Base-by-base conservation (phyloP, 257 asterid species). In the Cordia subcordata region DNA sequence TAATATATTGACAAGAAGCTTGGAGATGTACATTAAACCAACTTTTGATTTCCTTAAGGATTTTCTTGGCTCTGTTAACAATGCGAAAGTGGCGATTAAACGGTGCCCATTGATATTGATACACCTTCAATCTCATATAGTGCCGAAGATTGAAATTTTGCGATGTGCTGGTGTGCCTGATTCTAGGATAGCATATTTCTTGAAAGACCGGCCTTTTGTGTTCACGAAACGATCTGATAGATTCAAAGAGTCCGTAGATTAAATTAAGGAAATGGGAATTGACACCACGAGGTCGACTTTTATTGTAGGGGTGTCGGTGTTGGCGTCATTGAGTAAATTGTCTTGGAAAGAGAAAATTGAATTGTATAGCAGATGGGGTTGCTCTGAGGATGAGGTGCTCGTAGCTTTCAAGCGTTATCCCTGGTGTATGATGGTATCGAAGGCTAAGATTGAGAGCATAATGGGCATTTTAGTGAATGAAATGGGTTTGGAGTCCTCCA, bases 391-490 rank as follows among this genome's bases (percentile, higher is more conserved):
- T 22, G 62, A 68, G 35, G 63, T 73, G 35, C 6, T 63, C 8
- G 11, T 37, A 13, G 63, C 66, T 14, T 73, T 68, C 52, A 35
- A 49, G 58, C 63, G 32, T 51, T 23, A 39, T 22, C 79, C 79
- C 10, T 40, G 49, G 53, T 58, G 58, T 40, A 73, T 73, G 74
- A 58, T 46, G 65, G 8, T 46, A 32, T 73, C 75, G 1, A 53
- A 56, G 64, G 55, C 46, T 42, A 73, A 68, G 58, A 60, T 73
- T 47, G 55, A 33, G 39, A 53, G 44, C 44, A 23, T 66, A 3
- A 55, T 68, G 74, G 71, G 60, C 55, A 57, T 68, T 58, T 39
- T 73, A 16, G 52, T 73, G 4, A 68, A 59, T n/a, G 45, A 68
- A 59, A 73, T 73, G 74, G 69, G 66, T 16, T 59, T 62, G 54